These are phyloP conservation scores for Isabelozyma pseudorhagii DNA, from an alignment of 805 yeast species.

Conservation along the genomic window DNA sequence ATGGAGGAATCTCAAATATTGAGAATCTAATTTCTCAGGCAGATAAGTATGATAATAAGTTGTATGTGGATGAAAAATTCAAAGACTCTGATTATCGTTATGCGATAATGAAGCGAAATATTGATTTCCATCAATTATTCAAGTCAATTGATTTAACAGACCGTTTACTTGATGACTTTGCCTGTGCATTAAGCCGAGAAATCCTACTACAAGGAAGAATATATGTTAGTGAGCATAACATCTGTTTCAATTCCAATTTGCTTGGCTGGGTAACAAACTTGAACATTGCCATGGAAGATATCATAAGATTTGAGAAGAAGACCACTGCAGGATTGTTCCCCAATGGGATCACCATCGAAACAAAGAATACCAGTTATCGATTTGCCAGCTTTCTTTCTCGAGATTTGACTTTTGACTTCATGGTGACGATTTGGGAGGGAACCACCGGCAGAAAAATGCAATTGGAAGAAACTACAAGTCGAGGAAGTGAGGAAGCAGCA, in stretches of 20 bases:
- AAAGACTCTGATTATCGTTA: constrained; percentile 57
- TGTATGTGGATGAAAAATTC: constrained; percentile 58
- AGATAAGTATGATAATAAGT: constrained; percentile 33
- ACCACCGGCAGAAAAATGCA: constrained; percentile 24
- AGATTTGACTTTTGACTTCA: constrained; percentile 69
- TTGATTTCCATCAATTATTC: constrained; percentile 77
- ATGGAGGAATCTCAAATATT: constrained; percentile 11
- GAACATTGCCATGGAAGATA: constrained; percentile 67
- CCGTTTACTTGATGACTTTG: constrained; percentile 76
- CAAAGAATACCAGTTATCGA: constrained; percentile 59
- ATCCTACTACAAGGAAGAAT: constrained; percentile 84
- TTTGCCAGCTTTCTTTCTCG: constrained; percentile 88
- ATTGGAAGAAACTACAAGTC: constrained; percentile 6
- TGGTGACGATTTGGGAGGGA: constrained; percentile 67
- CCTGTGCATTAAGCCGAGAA: constrained; percentile 87
- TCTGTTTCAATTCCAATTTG: constrained; percentile 84
- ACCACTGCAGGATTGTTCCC: constrained; percentile 88
- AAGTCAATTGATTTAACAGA: constrained; percentile 66
- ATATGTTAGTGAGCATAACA: constrained; percentile 70
- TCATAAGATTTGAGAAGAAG: constrained; percentile 71
- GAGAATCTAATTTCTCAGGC: constrained; percentile 4
- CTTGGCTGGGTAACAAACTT: constrained; percentile 89
- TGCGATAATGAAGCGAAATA: constrained; percentile 61
- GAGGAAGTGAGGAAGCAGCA: constrained; percentile 7
- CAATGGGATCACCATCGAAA: constrained; percentile 77